Conservation (phyloP, 768 basidiomycete species). For the Suillus paluster region DNA sequence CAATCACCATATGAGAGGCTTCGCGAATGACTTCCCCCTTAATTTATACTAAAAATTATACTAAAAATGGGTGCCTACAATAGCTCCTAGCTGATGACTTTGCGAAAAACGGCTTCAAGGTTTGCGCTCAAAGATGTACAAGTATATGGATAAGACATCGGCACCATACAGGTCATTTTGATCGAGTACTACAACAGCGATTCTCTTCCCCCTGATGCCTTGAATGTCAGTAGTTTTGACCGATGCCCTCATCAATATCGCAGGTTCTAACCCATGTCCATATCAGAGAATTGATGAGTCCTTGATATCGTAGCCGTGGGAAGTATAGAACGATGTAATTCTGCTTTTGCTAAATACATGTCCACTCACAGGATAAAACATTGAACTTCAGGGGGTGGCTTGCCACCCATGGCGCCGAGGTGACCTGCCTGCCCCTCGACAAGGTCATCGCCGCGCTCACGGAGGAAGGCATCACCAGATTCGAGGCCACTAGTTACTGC, state of each 20-base stretch:
- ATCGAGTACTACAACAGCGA: constrained; percentile 45
- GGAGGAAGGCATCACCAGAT: constrained; percentile 60
- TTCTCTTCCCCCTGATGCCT: constrained; percentile 32
- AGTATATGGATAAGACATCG: neutral
- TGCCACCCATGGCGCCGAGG: no score
- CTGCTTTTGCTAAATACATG: no score
- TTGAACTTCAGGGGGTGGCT: no score
- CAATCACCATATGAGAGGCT: no score
- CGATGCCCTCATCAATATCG: neutral
- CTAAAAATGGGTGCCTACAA: neutral
- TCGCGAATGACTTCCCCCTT: neutral
- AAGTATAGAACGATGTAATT: no score
- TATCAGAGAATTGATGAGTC: no score
- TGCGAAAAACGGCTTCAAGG: constrained; percentile 45
- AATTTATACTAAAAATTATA: neutral
- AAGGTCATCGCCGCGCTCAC: no score
- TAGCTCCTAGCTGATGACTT: constrained; percentile 40
- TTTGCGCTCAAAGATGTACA: neutral
- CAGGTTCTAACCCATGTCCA: neutral
- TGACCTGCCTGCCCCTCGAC: no score
- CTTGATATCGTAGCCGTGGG: no score
- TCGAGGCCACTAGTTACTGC: constrained; percentile 73
- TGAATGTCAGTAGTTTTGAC: constrained; percentile 10
- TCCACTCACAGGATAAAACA: constrained; percentile 18
- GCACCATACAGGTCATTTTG: constrained; percentile 24